Percentiles rank a stretch among this genome's conserved stretches.
Evolutionary conservation across 805 yeast species (phyloP).

Genomic region (Metschnikowia reukaufii): DNA sequence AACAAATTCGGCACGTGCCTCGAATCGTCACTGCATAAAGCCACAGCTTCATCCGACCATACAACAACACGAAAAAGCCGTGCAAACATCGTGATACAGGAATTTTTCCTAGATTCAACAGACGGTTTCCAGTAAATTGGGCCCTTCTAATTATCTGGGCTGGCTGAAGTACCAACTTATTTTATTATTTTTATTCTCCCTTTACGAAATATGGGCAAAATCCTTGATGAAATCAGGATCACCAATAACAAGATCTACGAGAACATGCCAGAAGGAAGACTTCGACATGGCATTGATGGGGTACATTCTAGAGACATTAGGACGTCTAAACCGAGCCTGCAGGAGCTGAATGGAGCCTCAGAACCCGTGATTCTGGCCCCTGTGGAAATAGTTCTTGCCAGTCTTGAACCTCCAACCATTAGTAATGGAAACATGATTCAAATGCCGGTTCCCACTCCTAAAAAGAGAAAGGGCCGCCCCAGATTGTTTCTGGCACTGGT

Average conservation of each 20-base stretch:
- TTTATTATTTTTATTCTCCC: too few species aligned
- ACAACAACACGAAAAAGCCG: neutral
- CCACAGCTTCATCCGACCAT: neutral
- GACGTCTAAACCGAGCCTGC: neutral
- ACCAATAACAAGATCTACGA: constrained; percentile 21
- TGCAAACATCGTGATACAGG: neutral
- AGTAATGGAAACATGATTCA: neutral
- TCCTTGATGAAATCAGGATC: constrained; percentile 20
- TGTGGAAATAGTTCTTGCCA: neutral
- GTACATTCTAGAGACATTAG: neutral
- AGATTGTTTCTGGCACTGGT: constrained; percentile 14
- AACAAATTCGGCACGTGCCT: neutral
- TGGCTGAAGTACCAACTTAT: too few species aligned
- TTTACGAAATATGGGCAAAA: constrained; percentile 13
- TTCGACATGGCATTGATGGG: constrained; percentile 12
- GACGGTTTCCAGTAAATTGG: too few species aligned
- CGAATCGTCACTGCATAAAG: constrained; percentile 6
- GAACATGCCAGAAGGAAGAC: constrained; percentile 16
- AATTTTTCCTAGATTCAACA: neutral
- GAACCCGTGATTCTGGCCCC: neutral
- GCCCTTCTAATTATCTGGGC: too few species aligned
- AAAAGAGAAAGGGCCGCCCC: constrained; percentile 14
- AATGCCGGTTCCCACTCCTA: constrained; percentile 12
- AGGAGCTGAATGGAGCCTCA: neutral
- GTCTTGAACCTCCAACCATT: neutral